These are phyloP conservation scores for Tetrahymena thermophila DNA, from an alignment of 73 alveolate species.

Conservation along the genomic window DNA sequence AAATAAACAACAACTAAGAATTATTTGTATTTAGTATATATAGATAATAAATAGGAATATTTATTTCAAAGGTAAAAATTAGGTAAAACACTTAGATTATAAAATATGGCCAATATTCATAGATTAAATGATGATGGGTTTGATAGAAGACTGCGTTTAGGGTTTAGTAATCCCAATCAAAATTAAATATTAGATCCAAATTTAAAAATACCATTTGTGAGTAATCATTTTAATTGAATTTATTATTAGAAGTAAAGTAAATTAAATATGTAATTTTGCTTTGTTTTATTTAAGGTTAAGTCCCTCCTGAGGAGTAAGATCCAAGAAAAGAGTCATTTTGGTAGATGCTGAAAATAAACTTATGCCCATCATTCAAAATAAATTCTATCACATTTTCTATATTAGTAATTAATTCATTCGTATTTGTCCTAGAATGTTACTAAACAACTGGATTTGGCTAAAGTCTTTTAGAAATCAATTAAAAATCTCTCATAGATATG, in stretches of 20 bases:
- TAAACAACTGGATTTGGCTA: background rate
- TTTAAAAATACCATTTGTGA: background rate
- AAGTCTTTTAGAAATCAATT: background rate
- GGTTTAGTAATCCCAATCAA: background rate
- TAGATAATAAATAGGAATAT: too few relatives aligned
- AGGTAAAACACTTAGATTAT: background rate
- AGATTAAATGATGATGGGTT: background rate
- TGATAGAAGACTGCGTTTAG: background rate
- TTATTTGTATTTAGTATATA: too few relatives aligned
- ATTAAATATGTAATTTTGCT: background rate
- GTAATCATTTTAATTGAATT: background rate
- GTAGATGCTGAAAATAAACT: background rate
- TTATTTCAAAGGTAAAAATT: background rate
- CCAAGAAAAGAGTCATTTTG: background rate
- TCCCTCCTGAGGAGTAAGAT: background rate
- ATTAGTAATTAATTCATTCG: background rate
- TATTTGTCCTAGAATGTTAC: background rate
- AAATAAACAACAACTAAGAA: background rate
- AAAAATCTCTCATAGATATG: background rate
- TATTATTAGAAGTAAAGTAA: background rate
- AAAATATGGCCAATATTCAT: background rate
- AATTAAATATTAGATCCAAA: background rate
- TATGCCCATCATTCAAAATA: background rate
- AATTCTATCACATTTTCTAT: background rate
- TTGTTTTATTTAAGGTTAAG: background rate